phyloP scores from a whole-genome alignment of 805 yeast genomes.

The Tetrapisispora phaffii region DNA sequence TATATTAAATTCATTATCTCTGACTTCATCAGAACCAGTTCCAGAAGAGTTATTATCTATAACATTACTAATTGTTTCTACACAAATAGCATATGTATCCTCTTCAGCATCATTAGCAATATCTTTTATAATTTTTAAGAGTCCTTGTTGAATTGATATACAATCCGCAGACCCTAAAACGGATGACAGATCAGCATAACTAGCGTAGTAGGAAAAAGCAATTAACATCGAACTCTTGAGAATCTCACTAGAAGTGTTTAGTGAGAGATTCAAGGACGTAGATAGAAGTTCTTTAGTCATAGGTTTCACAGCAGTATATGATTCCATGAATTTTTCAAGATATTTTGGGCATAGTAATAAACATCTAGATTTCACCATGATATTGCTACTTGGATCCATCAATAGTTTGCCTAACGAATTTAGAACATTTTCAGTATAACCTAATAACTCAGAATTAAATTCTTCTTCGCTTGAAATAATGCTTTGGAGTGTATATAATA shows the following conservation, averaged over 20 bases:
- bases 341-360: slow-evolving; percentile 47
- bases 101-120: slow-evolving; percentile 59
- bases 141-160: slow-evolving; percentile 14
- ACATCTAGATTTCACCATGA: slow-evolving; percentile 39
- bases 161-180: slow-evolving; percentile 16
- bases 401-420: slow-evolving; percentile 10
- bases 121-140: slow-evolving; percentile 33
- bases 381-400: slow-evolving; percentile 14
- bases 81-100: slow-evolving; percentile 64
- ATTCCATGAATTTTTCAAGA: slow-evolving; percentile 40
- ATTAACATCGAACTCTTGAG: slow-evolving; percentile 34
- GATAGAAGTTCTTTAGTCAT: slow-evolving; percentile 26
- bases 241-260: slow-evolving; percentile 25
- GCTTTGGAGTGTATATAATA: slow-evolving; percentile 17
- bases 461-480: slow-evolving; percentile 16
- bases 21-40: slow-evolving; percentile 16
- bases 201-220: slow-evolving; percentile 42
- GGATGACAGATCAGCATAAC: slow-evolving; percentile 30
- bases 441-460: background rate
- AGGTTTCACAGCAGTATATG: slow-evolving; percentile 24
- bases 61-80: slow-evolving; percentile 49
- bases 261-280: slow-evolving; percentile 16
- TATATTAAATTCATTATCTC: slow-evolving; percentile 38
- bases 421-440: background rate
- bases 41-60: slow-evolving; percentile 38